Conservation (phyloP, 108 stramenopile species). For the Nitzschia putrida region DNA sequence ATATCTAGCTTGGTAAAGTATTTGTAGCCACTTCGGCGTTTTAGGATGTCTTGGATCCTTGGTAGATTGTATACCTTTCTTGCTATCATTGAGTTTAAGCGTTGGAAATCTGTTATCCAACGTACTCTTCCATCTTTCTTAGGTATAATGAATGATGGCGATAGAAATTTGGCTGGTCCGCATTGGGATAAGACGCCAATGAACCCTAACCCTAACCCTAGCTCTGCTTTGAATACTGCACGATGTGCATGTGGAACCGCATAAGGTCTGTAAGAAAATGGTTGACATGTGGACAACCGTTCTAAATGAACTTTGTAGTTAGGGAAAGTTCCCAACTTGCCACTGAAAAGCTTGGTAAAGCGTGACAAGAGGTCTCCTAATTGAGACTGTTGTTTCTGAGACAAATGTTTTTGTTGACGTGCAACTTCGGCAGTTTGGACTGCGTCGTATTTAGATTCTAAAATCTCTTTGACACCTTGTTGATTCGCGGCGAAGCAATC, state of each 20-base stretch:
- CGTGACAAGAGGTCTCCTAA: neutral
- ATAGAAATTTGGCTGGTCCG: conserved; percentile 4
- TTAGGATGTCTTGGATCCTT: no score
- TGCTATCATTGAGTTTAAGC: conserved; percentile 39
- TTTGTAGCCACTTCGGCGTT: no score
- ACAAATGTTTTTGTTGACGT: neutral
- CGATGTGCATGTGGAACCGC: neutral
- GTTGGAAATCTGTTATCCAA: conserved; percentile 41
- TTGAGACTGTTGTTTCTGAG: neutral
- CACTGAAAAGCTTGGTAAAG: neutral
- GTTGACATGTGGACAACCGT: neutral
- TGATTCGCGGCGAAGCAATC: neutral
- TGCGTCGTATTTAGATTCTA: neutral
- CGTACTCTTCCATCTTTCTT: conserved; percentile 48
- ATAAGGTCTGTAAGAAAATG: neutral
- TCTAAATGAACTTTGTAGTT: neutral
- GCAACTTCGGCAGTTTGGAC: neutral
- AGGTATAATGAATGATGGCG: conserved; percentile 44
- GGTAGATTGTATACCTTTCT: conserved; percentile 50
- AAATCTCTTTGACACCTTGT: neutral
- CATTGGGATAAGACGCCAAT: neutral
- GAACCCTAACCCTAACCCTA: neutral
- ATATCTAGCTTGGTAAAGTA: no score
- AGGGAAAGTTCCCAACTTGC: neutral
- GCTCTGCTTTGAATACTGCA: neutral